phyloP scores from a whole-genome alignment of 2,329 filamentous ascomycete species.

The Trichoderma sp. region DNA sequence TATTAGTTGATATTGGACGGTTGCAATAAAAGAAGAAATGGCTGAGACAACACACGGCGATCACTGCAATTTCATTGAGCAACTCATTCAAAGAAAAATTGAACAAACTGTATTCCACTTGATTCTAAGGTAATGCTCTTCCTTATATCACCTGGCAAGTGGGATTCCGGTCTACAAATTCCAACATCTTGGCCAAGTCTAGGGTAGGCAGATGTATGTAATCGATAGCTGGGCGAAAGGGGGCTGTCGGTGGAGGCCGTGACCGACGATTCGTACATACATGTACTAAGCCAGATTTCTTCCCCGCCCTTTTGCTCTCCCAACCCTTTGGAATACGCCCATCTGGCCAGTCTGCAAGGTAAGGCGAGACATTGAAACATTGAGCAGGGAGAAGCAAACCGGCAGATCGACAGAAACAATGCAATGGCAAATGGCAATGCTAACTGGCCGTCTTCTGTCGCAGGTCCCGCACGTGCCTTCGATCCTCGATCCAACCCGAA shows the following conservation, averaged over 20 bases:
- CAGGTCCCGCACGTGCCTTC: constrained; percentile 14
- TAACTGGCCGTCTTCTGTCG: background rate
- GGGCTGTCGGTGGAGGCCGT: constrained; percentile 14
- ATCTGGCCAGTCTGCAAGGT: constrained; percentile 8
- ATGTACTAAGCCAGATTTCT: constrained; percentile 1
- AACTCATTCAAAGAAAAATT: background rate
- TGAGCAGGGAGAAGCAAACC: background rate
- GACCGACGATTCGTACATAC: constrained; percentile 7
- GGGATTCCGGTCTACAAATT: background rate
- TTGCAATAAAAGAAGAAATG: background rate
- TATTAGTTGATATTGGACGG: too few species aligned
- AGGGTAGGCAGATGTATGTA: background rate
- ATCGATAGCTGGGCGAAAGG: constrained; percentile 4
- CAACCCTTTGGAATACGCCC: background rate
- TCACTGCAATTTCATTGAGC: rapidly evolving
- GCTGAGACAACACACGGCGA: background rate
- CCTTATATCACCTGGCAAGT: background rate
- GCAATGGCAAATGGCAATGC: background rate
- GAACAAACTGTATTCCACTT: background rate
- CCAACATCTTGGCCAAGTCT: background rate
- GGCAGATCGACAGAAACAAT: background rate
- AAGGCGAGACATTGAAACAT: background rate
- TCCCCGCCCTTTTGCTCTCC: constrained; percentile 13
- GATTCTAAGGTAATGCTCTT: background rate
- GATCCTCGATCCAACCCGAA: background rate